These are phyloP conservation scores for Daldinia decipiens DNA, from an alignment of 495 filamentous ascomycete genomes.

Conservation along the genomic window DNA sequence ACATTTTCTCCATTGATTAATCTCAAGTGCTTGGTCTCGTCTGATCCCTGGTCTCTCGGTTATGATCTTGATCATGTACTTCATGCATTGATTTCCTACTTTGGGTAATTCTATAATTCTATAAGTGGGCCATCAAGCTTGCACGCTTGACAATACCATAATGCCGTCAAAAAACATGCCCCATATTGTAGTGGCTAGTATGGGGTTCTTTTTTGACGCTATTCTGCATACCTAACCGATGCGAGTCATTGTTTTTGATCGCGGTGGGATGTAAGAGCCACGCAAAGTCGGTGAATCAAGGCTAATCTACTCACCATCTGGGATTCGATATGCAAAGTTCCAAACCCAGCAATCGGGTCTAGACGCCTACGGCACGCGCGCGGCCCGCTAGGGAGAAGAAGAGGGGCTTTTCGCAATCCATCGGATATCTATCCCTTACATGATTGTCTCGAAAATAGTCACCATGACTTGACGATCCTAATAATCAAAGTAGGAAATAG, in stretches of 20 bases:
- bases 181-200: too few species aligned
- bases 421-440: constrained; percentile 30
- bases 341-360: constrained; percentile 22
- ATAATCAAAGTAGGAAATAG: constrained; percentile 7
- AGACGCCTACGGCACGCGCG: constrained; percentile 34
- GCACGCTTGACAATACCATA: not conserved
- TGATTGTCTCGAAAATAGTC: constrained; percentile 17
- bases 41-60: constrained; percentile 17
- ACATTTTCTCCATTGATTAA: constrained; percentile 20
- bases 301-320: constrained; percentile 11
- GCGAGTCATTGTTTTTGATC: constrained; percentile 34
- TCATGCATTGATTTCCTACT: constrained; percentile 31
- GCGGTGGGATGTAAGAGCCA: constrained; percentile 33
- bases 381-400: constrained; percentile 39
- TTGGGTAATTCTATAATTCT: constrained; percentile 31
- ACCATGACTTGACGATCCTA: constrained; percentile 24
- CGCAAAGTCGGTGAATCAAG: constrained; percentile 38
- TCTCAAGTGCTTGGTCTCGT: not conserved
- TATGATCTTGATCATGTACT: constrained; percentile 1
- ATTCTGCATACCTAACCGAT: constrained; percentile 15
- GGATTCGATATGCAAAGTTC: constrained; percentile 5
- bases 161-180: too few species aligned
- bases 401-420: constrained; percentile 16
- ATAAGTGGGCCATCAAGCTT: constrained; percentile 16
- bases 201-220: too few species aligned